These are phyloP conservation scores for Cardamine chenopodiifolia DNA, from an alignment of 345 rosid species.

Conservation along the genomic window DNA sequence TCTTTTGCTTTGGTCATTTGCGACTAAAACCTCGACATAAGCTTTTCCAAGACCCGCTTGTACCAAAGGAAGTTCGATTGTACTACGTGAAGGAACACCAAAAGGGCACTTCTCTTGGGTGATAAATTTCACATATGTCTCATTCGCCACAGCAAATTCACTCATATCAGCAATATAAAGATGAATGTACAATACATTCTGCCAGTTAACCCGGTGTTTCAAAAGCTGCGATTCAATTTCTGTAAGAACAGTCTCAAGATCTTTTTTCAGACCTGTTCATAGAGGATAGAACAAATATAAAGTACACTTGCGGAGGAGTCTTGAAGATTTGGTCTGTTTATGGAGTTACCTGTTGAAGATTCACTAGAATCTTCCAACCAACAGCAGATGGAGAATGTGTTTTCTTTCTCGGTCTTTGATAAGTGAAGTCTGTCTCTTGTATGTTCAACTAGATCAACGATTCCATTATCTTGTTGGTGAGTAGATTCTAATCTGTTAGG, in stretches of 20 bases:
- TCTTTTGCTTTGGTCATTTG: constrained; percentile 69
- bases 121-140: constrained; percentile 80
- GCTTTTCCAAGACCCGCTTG: constrained; percentile 78
- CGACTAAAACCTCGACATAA: constrained; percentile 77
- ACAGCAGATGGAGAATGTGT: constrained; percentile 73
- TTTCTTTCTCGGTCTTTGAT: constrained; percentile 56
- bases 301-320: background rate
- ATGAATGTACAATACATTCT: constrained; percentile 82
- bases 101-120: constrained; percentile 86
- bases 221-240: constrained; percentile 65
- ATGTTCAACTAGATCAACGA: constrained; percentile 46
- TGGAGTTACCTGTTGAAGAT: constrained; percentile 62
- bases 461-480: constrained; percentile 41
- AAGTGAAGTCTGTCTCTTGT: constrained; percentile 49
- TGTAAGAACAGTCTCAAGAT: constrained; percentile 59
- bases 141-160: constrained; percentile 76
- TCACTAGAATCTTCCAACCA: constrained; percentile 65
- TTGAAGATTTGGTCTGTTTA: background rate
- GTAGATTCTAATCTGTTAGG: constrained; percentile 42
- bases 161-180: constrained; percentile 88
- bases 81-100: constrained; percentile 99
- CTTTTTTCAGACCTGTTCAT: constrained; percentile 70
- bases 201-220: constrained; percentile 66
- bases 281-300: background rate
- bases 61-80: constrained; percentile 79